Evolutionary conservation across 2,329 filamentous ascomycete genomes (phyloP).

Genomic region (Endoconidiophora polonica): DNA sequence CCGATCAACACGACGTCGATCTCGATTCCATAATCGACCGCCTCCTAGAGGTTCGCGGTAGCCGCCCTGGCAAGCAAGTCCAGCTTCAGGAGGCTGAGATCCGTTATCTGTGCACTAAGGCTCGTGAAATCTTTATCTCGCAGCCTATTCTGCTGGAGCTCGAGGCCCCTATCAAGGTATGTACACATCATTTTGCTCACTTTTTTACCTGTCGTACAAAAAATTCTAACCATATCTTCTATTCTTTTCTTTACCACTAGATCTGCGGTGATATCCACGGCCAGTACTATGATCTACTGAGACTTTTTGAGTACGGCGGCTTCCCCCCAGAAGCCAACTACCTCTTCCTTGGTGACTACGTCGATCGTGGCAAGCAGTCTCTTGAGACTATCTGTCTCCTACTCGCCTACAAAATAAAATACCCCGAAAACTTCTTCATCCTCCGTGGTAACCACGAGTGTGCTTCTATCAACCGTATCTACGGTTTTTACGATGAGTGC

Average conservation of each 20-base stretch:
- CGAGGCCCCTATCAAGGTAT: conserved; percentile 96
- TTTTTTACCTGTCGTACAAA: not conserved
- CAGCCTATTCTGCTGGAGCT: conserved; percentile 96
- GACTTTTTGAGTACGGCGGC: conserved; percentile 94
- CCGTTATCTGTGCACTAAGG: conserved; percentile 93
- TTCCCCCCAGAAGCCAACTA: conserved; percentile 99
- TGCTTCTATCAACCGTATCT: conserved; percentile 96
- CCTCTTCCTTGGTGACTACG: conserved; percentile 97
- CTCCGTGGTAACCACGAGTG: conserved; percentile 98
- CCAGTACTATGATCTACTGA: conserved; percentile 95
- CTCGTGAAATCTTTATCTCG: conserved; percentile 97
- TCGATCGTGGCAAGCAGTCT: conserved; percentile 97
- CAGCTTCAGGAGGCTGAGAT: conserved; percentile 95
- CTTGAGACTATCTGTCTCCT: conserved; percentile 96
- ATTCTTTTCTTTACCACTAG: conserved; percentile 30
- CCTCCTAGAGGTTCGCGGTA: conserved; percentile 91
- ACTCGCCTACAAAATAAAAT: conserved; percentile 98
- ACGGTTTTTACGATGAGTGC: conserved; percentile 99
- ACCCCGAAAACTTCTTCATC: conserved; percentile 99
- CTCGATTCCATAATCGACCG: conserved; percentile 99
- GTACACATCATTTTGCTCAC: conserved; percentile 16
- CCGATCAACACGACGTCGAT: conserved; percentile 73
- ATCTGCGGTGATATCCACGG: conserved; percentile 99
- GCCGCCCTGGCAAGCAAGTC: conserved; percentile 95
- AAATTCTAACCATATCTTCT: not conserved